Base-by-base conservation (phyloP, 306 rosid species). In the Adenanthera pavonina region DNA sequence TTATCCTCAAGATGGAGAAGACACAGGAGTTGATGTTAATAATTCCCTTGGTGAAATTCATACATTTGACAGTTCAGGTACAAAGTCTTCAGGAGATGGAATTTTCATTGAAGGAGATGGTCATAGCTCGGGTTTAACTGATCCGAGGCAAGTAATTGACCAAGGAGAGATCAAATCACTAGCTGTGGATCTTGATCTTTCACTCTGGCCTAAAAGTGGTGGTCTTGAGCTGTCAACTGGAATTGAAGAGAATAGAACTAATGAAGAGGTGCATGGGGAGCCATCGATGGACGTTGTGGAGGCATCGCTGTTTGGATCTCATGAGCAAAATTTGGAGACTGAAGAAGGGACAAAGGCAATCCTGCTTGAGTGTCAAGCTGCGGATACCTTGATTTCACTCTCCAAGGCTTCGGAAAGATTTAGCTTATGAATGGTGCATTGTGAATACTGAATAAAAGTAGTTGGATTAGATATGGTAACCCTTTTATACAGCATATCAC, bases 1-100 rank as follows among this genome's bases (percentile, higher is more conserved):
- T 70, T 25, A 40, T 76, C 82, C 82, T 48, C 9, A 60, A 61
- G 74, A 70, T 36, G 57, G 9, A 3, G 79, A 49, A 10, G 57
- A 61, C 44, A 41, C 38, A 38, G 69, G 57, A 61, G 47, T n/a
- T 72, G 68, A 48, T 69, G 35, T 46, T 14, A 46, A 25, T 13
- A 6, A 33, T 47, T 25, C 40, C 57, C 19, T 14, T 0, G 38
- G 40, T 69, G 57, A 46, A 48, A 51, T 38, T 80, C 19, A 35
- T 14, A 33, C 64, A 61, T 40, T 10, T 61, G 74, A 73, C 7
- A n/a, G 15, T 47, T 34, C 17, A 8, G 35, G 10, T 33, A 7
- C 5, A 19, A 54, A 6, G 7, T 44, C 54, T 46, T 47, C 43
- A 59, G 49, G 35, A 59, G 77, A 57, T 15, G 46, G 3, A 59